Base-by-base conservation (phyloP, 192 early-diverging fungal genomes). In the Ambispora gerdemannii region DNA sequence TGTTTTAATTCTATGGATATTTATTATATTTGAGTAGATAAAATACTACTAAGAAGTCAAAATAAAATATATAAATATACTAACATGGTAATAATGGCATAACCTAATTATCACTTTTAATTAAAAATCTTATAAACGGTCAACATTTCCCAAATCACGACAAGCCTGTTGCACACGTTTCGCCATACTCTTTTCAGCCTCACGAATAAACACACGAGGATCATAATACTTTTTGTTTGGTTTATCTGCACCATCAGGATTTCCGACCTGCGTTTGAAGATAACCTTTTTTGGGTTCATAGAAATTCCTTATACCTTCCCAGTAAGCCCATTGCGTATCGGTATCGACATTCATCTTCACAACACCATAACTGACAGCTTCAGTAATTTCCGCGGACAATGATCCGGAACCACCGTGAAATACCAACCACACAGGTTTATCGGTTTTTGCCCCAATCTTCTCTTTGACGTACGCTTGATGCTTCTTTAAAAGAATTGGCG, bases 311-410 rank as follows among this genome's bases (percentile, higher is more conserved):
- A 97, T 86, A 73, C 95, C 93, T 36, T 80, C 72, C 83, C 92
- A 93, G 86, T 96, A 97, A 30, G 94, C 93, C 90, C 90, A 97
- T 83, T 97, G 95, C 43, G 95, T 97, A 78, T 97, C 95, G 60
- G 95, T 98, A 78, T 98, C 95, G 78, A 98, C 93, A 86, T 98
- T 98, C 95, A 98, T 98, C 92, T 98, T 98, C 82, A 98, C 86
- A 30, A 96, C 95, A 76, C 95, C 93, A 79, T 86, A 73, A 53
- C 58, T 35, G 38, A 95, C 91, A 52, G 93, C 93, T 19, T 88
- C 89, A 82, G 86, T 71, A 78, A 95, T 95, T 75, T 95, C 93
- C 13, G 86, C 66, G 69, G 84, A 78, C 62, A 88, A 84, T 47
- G 90, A 92, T 60, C 95, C 95, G 19, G 93, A 95, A 70, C 95